Base-by-base conservation (phyloP, 1,284 basidiomycete genomes). In the Xerocomus minutiporus region DNA sequence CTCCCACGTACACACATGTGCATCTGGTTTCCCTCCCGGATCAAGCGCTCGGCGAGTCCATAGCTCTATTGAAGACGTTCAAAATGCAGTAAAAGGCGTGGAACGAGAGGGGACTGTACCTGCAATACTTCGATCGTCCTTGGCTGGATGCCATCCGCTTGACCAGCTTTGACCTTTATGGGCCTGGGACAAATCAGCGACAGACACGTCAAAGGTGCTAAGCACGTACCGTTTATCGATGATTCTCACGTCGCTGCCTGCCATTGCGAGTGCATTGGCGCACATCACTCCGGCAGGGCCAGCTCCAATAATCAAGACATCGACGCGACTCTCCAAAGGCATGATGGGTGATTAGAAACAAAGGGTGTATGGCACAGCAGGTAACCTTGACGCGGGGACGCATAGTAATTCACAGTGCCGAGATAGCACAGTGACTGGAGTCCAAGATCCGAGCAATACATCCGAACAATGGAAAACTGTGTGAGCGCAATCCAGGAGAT, bases 111-210 rank as follows among this genome's bases (percentile, higher is more conserved):
- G 15, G 23, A 11, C 8, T 20, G 2, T 47, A 81, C 85, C 77
- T 88, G 83, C 25, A 92, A 70, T 6, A 91, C 83, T 67, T 92
- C 89, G 46, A 90, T 80, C 1, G 86, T 88, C 38, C 88, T 77
- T 0, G 86, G 85, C 62, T 88, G 85, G 47, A 91, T 84, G 5
- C 88, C 88, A 62, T 91, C 88, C 0, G 87, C 88, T 62, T 90
- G 87, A 13, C 89, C 89, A 6, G 82, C 81, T 35, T 75, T 64
- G 12, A 88, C 77, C 59, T 78, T 82, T 13, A 59, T 56, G 5
- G 83, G 76, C 57, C 86, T 88, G 53, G 13, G 45, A 3, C 5
- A 15, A 11, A 38, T 45, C 8, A 55, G 36, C 4, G n/a, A 32
- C 6, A n/a, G 4, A 2, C 17, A 7, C 6, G 7, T 15, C 6